Evolutionary conservation across 2,329 filamentous ascomycete genomes (phyloP), one percentile per base, ranked within the genome.

Genomic region (Dothiorella sarmentorum): DNA sequence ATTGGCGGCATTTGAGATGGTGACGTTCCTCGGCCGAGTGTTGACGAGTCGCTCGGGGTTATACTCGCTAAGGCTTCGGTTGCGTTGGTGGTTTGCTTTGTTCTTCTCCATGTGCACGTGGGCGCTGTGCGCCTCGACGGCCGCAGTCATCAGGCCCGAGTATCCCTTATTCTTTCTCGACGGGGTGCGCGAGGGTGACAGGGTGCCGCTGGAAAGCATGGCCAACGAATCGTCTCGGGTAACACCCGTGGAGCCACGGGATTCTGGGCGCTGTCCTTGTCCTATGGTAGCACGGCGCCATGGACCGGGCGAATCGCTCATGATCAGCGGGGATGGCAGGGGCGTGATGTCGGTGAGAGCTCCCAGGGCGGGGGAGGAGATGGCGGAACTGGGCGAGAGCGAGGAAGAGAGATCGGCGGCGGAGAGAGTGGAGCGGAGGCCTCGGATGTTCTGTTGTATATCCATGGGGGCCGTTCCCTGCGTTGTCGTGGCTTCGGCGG

Each of bases 61-160:
- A 72, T 96, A 96, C 63, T 97, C 92, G 76, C 91, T 96, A 24
- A 94, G 77, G 72, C 92, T 97, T 66, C 92, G 83, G 71, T 94
- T 91, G 60, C 89, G 83, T 11, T 78, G 78, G 71, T 90, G 89
- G 17, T 63, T 65, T 26, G 63, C 63, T 37, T 71, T 70, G 59
- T 66, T 69, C 60, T 67, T 69, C 43, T 68, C 66, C 40, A 71
- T 66, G 38, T 66, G 64, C 38, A 69, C 63, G 58, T 64, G 67
- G 10, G 69, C 71, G 13, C 69, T 67, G 3, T 67, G 66, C 3
- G 68, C 70, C 63, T 78, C 77, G 26, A 75, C 67, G 11, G 72
- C 71, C 7, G 72, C 68, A 3, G 73, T 71, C 61, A 75, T 71
- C 29, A 80, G 65, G 60, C 71, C 72, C 42, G 74, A 73, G 62